Percentiles rank a stretch among this genome's conserved stretches.
Conservation (phyloP, 495 filamentous ascomycete genomes). For the Bombardia bombarda region DNA sequence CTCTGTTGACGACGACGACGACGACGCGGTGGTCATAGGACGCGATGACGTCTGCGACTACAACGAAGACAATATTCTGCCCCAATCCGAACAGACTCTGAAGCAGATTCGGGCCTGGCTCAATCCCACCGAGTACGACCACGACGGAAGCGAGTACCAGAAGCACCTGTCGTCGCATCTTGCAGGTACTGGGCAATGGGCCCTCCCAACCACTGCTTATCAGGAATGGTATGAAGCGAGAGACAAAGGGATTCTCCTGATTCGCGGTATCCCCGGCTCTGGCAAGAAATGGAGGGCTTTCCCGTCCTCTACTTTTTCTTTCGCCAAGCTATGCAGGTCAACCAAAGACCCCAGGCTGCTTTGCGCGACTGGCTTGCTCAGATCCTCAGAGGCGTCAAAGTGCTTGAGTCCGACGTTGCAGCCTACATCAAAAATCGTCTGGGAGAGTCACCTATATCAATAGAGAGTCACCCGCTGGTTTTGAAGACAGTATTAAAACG, state of each 20-base stretch:
- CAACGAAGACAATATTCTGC: conserved; percentile 24
- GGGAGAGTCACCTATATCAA: conserved; percentile 4
- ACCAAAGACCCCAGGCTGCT: conserved; percentile 31
- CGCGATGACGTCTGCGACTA: conserved; percentile 22
- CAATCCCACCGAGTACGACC: conserved; percentile 26
- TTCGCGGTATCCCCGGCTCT: conserved; percentile 43
- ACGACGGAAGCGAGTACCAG: conserved; percentile 21
- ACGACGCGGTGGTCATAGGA: conserved; percentile 22
- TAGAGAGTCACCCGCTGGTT: conserved; percentile 7
- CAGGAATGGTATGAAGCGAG: conserved; percentile 30
- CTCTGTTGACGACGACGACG: conserved; percentile 7
- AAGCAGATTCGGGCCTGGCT: conserved; percentile 29
- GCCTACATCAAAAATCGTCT: conserved; percentile 27
- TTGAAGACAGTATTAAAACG: conserved; percentile 14
- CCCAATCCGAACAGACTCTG: conserved; percentile 12
- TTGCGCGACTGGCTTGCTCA: conserved; percentile 41
- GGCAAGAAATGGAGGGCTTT: conserved; percentile 34
- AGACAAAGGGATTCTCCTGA: conserved; percentile 36
- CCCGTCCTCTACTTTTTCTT: conserved; percentile 50
- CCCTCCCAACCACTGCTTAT: conserved; percentile 26
- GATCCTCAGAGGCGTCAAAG: conserved; percentile 35
- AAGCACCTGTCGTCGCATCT: conserved; percentile 33
- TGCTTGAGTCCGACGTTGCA: conserved; percentile 36
- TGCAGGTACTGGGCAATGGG: conserved; percentile 39
- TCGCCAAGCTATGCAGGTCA: conserved; percentile 42